Evolutionary conservation across 192 early-diverging fungal species (phyloP).

Genomic region (Coemansia sp.): DNA sequence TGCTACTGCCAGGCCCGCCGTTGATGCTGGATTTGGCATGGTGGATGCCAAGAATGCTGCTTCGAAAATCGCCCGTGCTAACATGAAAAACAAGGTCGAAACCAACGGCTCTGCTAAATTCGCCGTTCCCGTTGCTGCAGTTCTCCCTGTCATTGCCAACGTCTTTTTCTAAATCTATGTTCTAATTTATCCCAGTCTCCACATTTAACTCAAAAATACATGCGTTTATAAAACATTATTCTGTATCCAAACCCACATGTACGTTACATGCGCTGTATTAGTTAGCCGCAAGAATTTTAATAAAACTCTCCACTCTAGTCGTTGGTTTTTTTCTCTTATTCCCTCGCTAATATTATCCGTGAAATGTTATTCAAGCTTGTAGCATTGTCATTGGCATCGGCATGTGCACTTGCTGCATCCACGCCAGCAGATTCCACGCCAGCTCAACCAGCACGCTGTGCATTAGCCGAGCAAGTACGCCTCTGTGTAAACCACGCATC

Average conservation of each 20-base stretch:
- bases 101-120: background rate
- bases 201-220: conserved; percentile 3
- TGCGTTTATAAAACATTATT: background rate
- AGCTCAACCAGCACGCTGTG: conserved; percentile 15
- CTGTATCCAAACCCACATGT: too few species aligned
- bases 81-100: conserved; percentile 34
- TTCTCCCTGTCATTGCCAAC: background rate
- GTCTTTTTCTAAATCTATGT: conserved; percentile 1
- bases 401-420: conserved; percentile 18
- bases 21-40: background rate
- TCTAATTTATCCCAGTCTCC: background rate
- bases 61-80: conserved; percentile 6
- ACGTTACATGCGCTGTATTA: too few species aligned
- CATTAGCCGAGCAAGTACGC: conserved; percentile 42
- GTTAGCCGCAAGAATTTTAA: background rate
- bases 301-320: too few species aligned
- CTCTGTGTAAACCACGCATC: conserved; percentile 48
- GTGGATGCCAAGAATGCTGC: conserved; percentile 2
- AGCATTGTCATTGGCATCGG: conserved; percentile 10
- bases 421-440: background rate
- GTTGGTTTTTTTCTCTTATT: too few species aligned
- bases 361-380: background rate
- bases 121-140: background rate
- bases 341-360: too few species aligned
- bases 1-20: background rate